Percentiles rank a stretch among this genome's conserved stretches.
Evolutionary conservation across 139 green algal species (phyloP).

Genomic region (Picochlorum sp.): DNA sequence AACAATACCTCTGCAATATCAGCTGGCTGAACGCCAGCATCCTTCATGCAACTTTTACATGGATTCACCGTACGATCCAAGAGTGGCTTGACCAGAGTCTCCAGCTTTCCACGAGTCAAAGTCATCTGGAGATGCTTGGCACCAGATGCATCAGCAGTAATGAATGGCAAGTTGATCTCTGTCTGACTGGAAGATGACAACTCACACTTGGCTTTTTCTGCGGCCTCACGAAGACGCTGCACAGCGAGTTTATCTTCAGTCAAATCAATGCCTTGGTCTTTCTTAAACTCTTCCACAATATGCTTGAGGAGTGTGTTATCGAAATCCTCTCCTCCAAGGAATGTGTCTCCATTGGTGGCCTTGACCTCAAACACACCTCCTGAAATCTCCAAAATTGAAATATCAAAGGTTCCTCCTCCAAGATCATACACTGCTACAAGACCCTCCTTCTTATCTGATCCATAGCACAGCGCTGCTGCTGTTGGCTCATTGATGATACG

Average conservation of each 20-base stretch:
- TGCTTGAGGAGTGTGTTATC: constrained; percentile 80
- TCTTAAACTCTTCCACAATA: constrained; percentile 66
- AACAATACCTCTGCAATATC: constrained; percentile 97
- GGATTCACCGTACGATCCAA: constrained; percentile 89
- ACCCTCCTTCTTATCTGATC: constrained; percentile 94
- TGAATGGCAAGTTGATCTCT: constrained; percentile 99
- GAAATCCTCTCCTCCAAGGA: constrained; percentile 98
- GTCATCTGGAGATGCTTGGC: constrained; percentile 36
- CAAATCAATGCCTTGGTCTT: constrained; percentile 91
- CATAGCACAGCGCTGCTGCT: constrained; percentile 90
- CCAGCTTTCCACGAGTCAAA: constrained; percentile 69
- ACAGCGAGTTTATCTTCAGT: constrained; percentile 88
- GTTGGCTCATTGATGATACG: constrained; percentile 99
- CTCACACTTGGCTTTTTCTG: constrained; percentile 97
- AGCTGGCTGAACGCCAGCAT: constrained; percentile 67
- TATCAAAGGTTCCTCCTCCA: constrained; percentile 94
- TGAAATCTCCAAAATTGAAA: constrained; percentile 98
- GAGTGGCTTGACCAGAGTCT: constrained; percentile 73
- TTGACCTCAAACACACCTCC: constrained; percentile 93
- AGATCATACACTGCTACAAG: constrained; percentile 90
- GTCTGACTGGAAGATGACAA: constrained; percentile 78
- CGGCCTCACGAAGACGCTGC: constrained; percentile 87
- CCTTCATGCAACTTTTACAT: constrained; percentile 84
- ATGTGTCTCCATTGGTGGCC: constrained; percentile 98
- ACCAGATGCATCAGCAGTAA: constrained; percentile 88